Conservation (phyloP, 1,139 yeast genomes). For the Yamadazyma diddensiae region DNA sequence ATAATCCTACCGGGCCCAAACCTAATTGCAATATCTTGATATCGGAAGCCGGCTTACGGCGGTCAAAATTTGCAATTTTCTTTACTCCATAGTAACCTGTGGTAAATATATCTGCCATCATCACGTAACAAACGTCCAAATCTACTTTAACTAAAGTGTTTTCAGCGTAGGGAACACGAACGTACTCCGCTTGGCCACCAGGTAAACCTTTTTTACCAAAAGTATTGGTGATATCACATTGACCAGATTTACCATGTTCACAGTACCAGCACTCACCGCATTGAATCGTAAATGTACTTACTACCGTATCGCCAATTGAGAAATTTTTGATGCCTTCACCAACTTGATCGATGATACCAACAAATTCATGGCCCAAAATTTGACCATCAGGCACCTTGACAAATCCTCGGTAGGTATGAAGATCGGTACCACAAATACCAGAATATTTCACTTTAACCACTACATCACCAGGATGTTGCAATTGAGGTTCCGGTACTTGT, state of each 20-base stretch:
- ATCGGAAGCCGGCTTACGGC: no score
- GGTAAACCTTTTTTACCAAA: conserved; percentile 55
- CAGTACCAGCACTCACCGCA: conserved; percentile 60
- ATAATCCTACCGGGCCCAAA: conserved; percentile 65
- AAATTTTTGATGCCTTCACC: conserved; percentile 36
- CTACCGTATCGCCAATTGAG: conserved; percentile 42
- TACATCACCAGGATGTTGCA: conserved; percentile 43
- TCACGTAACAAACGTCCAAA: conserved; percentile 46
- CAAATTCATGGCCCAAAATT: conserved; percentile 50
- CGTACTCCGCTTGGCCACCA: conserved; percentile 63
- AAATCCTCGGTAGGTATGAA: conserved; percentile 60
- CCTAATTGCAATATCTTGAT: conserved; percentile 52
- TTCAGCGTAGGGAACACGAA: conserved; percentile 56
- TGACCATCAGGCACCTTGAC: conserved; percentile 40
- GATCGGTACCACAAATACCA: conserved; percentile 62
- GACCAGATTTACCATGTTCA: conserved; percentile 49
- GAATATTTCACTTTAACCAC: conserved; percentile 51
- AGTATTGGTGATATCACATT: conserved; percentile 49
- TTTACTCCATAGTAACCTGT: conserved; percentile 61
- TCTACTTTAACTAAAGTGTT: conserved; percentile 39
- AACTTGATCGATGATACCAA: conserved; percentile 38
- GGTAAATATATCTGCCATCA: conserved; percentile 67
- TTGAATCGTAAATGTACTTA: conserved; percentile 53
- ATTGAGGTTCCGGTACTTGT: conserved; percentile 41
- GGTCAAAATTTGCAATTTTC: conserved; percentile 42